Percentiles rank a stretch among this genome's conserved stretches.
Conservation (phyloP, 305 asterid genomes). For the Fraxinus angustifolia region DNA sequence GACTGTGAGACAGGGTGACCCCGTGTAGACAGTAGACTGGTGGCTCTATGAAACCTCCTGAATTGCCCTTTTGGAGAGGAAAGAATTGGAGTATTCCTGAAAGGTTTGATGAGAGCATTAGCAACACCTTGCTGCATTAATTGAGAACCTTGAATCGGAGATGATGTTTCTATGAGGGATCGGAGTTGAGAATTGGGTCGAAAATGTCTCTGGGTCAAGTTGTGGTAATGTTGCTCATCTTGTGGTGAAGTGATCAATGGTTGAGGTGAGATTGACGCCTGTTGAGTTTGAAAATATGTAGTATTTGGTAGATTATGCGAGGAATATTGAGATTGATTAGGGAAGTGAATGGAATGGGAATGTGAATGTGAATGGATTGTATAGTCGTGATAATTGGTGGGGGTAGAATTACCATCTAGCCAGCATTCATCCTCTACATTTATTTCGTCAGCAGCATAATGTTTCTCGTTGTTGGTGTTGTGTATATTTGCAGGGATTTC, state of each 20-base stretch:
- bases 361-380: neutral
- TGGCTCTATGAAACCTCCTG: slow-evolving; percentile 21
- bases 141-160: slow-evolving; percentile 7
- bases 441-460: neutral
- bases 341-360: neutral
- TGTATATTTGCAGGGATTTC: slow-evolving; percentile 7
- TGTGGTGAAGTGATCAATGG: neutral
- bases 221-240: neutral
- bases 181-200: slow-evolving; percentile 11
- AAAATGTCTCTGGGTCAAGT: neutral
- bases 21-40: slow-evolving; percentile 10
- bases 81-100: slow-evolving; percentile 31
- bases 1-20: slow-evolving; percentile 13
- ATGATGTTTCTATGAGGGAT: neutral
- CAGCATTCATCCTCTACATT: neutral
- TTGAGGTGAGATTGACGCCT: slow-evolving; percentile 11
- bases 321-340: slow-evolving; percentile 7
- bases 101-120: slow-evolving; percentile 12
- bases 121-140: slow-evolving; percentile 14
- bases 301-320: neutral
- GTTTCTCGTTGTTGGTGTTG: neutral
- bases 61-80: slow-evolving; percentile 19
- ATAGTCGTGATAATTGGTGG: neutral
- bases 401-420: neutral
- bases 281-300: neutral